Base-by-base conservation (phyloP, 2,329 filamentous ascomycete species). In the Neofusicoccum parvum region DNA sequence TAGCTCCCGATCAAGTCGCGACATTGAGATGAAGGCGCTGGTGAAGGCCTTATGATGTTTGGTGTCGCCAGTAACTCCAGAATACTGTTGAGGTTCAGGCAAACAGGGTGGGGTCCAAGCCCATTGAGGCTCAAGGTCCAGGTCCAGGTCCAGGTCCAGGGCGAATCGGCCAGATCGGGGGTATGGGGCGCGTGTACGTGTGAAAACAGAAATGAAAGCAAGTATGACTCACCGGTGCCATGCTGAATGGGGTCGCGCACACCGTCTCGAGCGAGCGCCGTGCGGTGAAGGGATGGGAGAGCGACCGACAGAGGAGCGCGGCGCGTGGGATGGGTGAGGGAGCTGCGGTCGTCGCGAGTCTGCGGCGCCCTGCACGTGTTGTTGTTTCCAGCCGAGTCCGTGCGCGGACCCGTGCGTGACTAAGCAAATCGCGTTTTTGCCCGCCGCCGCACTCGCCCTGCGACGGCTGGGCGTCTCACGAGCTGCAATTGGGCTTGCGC, bases 341-440 rank as follows among this genome's bases (percentile, higher is more conserved):
- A 36, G 56, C 43, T 48, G 32, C 56, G 17, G 54, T 45, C 41
- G 54, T 59, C 54, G 54, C 54, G 54, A 59, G 54, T 46, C 36
- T 34, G 54, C 54, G 39, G 7, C 56, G 17, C 10, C 27, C 23
- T 34, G 56, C 56, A 60, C 56, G 56, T 60, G 56, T 48, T 53
- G 50, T 51, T 60, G 54, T 58, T 58, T 32, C 39, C 9, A 32
- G 23, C 12, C n/a, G 15, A 45, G 56, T 17, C 56, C 43, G 43
- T 48, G 56, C 56, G 5, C 27, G 1, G 15, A 23, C 1, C 14
- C 23, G 27, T 7, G 27, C 27, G 34, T 60, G 56, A 60, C 56
- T 60, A 60, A 60, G 43, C 56, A 23, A n/a, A 4, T 45, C 23
- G 5, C 54, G 39, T 20, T 23, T 48, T 46, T 51, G 48, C 32